These are phyloP conservation scores for Clathrus columnatus DNA, from an alignment of 768 basidiomycete species.

Conservation along the genomic window DNA sequence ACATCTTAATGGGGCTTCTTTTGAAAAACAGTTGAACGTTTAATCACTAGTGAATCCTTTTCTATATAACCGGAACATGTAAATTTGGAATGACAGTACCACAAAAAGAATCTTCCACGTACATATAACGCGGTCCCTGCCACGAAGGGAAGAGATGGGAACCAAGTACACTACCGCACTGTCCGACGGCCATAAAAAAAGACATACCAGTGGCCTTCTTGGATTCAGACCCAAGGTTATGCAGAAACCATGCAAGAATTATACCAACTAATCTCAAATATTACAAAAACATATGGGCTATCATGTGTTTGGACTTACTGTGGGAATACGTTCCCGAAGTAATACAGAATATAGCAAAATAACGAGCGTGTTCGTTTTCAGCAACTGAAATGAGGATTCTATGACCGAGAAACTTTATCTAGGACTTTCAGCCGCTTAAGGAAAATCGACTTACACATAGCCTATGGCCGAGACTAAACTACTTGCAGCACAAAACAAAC, in stretches of 20 bases:
- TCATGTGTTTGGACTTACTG: too few species aligned
- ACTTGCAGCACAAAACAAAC: slow-evolving; percentile 26
- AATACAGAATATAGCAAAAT: slow-evolving; percentile 73
- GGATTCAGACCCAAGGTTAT: slow-evolving; percentile 71
- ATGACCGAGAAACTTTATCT: neutral
- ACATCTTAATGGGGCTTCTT: neutral
- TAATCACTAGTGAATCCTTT: slow-evolving; percentile 49
- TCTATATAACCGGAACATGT: slow-evolving; percentile 23
- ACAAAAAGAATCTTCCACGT: slow-evolving; percentile 22
- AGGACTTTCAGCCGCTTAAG: neutral
- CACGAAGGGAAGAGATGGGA: slow-evolving; percentile 59
- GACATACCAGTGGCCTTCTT: slow-evolving; percentile 71
- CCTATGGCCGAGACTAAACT: slow-evolving; percentile 45
- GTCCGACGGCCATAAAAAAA: slow-evolving; percentile 73
- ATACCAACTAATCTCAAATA: slow-evolving; percentile 46
- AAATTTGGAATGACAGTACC: neutral
- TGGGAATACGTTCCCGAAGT: slow-evolving; percentile 64
- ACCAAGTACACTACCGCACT: slow-evolving; percentile 70
- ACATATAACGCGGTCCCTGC: slow-evolving; percentile 62
- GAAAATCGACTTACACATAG: slow-evolving; percentile 42
- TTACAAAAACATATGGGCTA: neutral
- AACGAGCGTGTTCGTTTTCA: slow-evolving; percentile 51
- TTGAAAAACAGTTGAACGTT: neutral
- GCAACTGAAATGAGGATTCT: slow-evolving; percentile 50
- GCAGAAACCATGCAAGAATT: slow-evolving; percentile 69